Base-by-base conservation (phyloP, 2,329 filamentous ascomycete species). In the Ophiostoma tasmaniense region DNA sequence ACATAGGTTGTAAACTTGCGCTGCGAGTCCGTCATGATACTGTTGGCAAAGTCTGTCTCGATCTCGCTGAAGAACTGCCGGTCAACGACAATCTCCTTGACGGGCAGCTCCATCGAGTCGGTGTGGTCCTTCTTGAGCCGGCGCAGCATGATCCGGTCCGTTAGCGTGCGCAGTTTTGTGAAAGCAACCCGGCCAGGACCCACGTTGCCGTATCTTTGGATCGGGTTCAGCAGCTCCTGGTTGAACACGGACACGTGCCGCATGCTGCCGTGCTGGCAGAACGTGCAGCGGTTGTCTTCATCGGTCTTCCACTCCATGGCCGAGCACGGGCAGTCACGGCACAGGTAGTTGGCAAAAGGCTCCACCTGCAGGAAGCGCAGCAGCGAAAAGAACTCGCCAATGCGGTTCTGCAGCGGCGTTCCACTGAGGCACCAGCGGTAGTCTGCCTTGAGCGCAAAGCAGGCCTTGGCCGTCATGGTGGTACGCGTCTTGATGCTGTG, bases 351-450 rank as follows among this genome's bases (percentile, higher is more conserved):
- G 8, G 94, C 90, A 77, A 97, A 98, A 0, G 94, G 94, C 10
- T 86, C 85, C 45, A 97, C 84, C 76, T 97, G 90, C 37, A 99
- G 85, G 78, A 99, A 99, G 2, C 95, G 90, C 69, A 99, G 83
- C 28, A 98, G 82, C 0, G 94, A 98, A 79, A 98, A 97, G 78
- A 97, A 96, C 77, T 98, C 94, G 75, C 95, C 94, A 73, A 98
- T 98, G 67, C 94, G 90, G 76, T 98, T 99, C 78, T 99, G 95
- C 1, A 99, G 87, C 0, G 95, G 95, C 0, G 95, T 99, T 10
- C 95, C 95, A 20, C 91, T 95, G 70, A 99, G 83, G 76, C 95
- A 99, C 92, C 95, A 98, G 74, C 96, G 96, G 79, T 95, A 97
- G 22, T 85, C 88, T 22, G 90, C 91, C 71, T 93, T 89, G 59